A percentile compares a stretch with the other conserved stretches of the same genome.
Evolutionary conservation across 2,329 filamentous ascomycete genomes (phyloP).

Genomic region (Phyllosticta capitalensis): DNA sequence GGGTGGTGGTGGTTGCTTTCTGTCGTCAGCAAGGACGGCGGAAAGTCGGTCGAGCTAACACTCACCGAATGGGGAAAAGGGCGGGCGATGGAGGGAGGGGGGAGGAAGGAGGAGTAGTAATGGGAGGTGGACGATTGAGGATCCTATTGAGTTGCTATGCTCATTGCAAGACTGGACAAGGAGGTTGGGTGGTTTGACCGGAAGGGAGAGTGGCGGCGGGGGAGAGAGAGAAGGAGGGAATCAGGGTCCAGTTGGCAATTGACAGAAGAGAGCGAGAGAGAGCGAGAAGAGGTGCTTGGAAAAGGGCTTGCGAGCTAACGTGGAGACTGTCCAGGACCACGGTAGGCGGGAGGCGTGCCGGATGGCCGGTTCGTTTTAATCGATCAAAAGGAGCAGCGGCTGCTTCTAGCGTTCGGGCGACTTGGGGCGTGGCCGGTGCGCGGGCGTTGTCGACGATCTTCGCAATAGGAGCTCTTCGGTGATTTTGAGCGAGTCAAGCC

Average conservation of each 20-base stretch:
- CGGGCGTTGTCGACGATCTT: slow-evolving; percentile 8
- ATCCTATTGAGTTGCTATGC: slow-evolving; percentile 10
- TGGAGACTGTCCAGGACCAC: slow-evolving; percentile 32
- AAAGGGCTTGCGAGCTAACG: slow-evolving; percentile 24
- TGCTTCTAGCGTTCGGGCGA: slow-evolving; percentile 13
- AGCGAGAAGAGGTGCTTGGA: slow-evolving; percentile 21
- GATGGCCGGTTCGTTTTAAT: slow-evolving; percentile 29
- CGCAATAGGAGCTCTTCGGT: slow-evolving; percentile 12
- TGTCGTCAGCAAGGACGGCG: slow-evolving; percentile 1
- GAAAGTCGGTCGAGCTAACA: not conserved
- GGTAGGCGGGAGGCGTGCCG: slow-evolving; percentile 33
- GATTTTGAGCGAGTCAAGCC: slow-evolving; percentile 11
- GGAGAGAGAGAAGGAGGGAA: slow-evolving; percentile 9
- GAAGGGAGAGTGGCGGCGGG: slow-evolving; percentile 6
- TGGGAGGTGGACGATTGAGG: not conserved
- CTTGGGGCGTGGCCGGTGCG: not conserved
- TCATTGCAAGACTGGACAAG: slow-evolving; percentile 17
- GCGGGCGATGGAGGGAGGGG: not conserved
- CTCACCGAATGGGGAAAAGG: not conserved
- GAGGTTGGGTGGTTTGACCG: slow-evolving; percentile 11
- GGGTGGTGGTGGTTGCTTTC: not conserved
- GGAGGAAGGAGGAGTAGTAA: not conserved
- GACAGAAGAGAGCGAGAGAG: slow-evolving; percentile 28
- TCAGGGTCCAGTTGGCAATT: slow-evolving; percentile 22
- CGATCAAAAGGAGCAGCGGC: slow-evolving; percentile 29